These are phyloP conservation scores for Suillus subalutaceus DNA, from an alignment of 768 basidiomycete species.

Conservation along the genomic window DNA sequence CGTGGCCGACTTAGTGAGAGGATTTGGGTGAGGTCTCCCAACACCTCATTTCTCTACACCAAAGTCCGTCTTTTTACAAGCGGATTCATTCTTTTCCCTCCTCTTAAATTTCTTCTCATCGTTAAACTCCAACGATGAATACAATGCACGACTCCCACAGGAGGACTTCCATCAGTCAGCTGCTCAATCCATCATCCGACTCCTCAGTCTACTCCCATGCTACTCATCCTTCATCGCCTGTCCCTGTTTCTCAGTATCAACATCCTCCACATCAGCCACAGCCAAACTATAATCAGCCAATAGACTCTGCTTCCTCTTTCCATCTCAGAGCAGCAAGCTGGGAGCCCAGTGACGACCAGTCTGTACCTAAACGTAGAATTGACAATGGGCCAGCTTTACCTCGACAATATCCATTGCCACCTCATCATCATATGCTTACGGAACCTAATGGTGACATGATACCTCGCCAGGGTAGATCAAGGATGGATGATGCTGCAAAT, in stretches of 20 bases:
- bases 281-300: slow-evolving; percentile 29
- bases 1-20: slow-evolving; percentile 24
- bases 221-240: slow-evolving; percentile 17
- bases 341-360: slow-evolving; percentile 44
- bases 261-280: slow-evolving; percentile 32
- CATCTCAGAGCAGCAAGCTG: slow-evolving; percentile 68
- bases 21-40: slow-evolving; percentile 30
- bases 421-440: slow-evolving; percentile 32
- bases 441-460: slow-evolving; percentile 38
- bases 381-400: slow-evolving; percentile 34
- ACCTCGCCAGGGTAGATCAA: slow-evolving; percentile 27
- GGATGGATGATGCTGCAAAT: slow-evolving; percentile 34
- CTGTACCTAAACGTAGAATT: slow-evolving; percentile 37
- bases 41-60: slow-evolving; percentile 31
- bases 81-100: slow-evolving; percentile 12
- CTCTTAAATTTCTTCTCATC: slow-evolving; percentile 17
- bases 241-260: slow-evolving; percentile 30
- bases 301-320: slow-evolving; percentile 40
- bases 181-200: slow-evolving; percentile 50
- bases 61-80: slow-evolving; percentile 24
- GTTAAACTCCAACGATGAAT: slow-evolving; percentile 37
- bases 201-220: slow-evolving; percentile 37
- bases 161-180: slow-evolving; percentile 53
- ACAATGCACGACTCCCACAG: slow-evolving; percentile 47
- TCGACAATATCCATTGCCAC: slow-evolving; percentile 39